A percentile compares a stretch with the other conserved stretches of the same genome.
These are phyloP conservation scores for Nemania abortiva DNA, from an alignment of 2,329 filamentous ascomycete species.

Conservation along the genomic window DNA sequence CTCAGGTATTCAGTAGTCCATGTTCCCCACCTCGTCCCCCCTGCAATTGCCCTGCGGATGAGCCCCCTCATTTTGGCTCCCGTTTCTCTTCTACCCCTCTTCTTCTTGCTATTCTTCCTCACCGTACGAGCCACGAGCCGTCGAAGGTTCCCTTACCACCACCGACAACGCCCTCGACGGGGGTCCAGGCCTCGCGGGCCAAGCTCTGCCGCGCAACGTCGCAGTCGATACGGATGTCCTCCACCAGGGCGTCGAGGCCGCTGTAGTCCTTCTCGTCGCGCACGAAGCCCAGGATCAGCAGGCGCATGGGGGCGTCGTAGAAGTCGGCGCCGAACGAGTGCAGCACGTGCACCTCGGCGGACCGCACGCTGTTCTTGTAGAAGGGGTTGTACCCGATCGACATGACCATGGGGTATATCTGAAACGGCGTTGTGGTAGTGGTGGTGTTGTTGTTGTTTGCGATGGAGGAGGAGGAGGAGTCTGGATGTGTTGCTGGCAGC, in stretches of 20 bases:
- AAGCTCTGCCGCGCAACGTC: slow-evolving; percentile 83
- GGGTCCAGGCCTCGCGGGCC: slow-evolving; percentile 71
- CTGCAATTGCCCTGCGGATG: neutral
- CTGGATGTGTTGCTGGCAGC: slow-evolving; percentile 63
- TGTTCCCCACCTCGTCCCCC: neutral
- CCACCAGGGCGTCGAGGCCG: slow-evolving; percentile 82
- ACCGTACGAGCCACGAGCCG: slow-evolving; percentile 50
- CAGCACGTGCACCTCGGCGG: slow-evolving; percentile 91
- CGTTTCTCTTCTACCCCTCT: neutral
- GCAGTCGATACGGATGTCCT: slow-evolving; percentile 91
- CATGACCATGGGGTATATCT: slow-evolving; percentile 88
- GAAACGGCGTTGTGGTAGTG: slow-evolving; percentile 37
- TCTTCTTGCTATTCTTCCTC: neutral
- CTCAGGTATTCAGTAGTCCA: neutral
- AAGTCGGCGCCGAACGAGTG: slow-evolving; percentile 83
- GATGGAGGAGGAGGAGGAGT: slow-evolving; percentile 48
- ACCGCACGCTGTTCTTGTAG: slow-evolving; percentile 90
- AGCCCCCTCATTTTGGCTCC: neutral
- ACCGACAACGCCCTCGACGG: slow-evolving; percentile 55
- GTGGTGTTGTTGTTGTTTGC: neutral
- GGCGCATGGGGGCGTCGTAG: slow-evolving; percentile 82
- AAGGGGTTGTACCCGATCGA: slow-evolving; percentile 97
- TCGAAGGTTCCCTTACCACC: slow-evolving; percentile 49
- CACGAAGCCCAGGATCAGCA: slow-evolving; percentile 88
- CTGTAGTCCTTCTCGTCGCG: slow-evolving; percentile 91